Evolutionary conservation across 1,284 basidiomycete species (phyloP), one percentile per base, ranked within the genome.

Genomic region (Trichosporon inkin): DNA sequence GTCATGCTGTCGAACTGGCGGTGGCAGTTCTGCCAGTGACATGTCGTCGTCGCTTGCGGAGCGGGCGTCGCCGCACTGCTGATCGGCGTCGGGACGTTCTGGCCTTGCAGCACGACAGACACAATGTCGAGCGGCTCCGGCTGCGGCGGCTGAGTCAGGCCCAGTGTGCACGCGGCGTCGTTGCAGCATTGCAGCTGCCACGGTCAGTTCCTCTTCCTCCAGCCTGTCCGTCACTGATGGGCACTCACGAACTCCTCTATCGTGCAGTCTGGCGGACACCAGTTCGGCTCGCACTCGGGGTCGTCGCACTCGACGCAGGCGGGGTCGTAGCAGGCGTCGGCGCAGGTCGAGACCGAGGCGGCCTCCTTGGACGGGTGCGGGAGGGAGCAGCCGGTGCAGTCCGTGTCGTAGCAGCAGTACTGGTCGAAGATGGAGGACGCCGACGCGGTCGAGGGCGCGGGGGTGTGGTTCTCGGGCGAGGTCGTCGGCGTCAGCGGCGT

Each of bases 11-110:
- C 63, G 63, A 82, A 81, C 8, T 74, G 67, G 10, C 74, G 67
- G 53, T 80, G 75, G 66, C 80, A 81, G 58, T 78, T 78, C 34
- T 75, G 72, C 80, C 80, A 81, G 58, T 79, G 78, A 61, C 80
- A 81, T 22, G 74, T 49, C 44, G 44, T 49, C 14, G 22, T 32
- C 16, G 44, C 22, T 14, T 49, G 44, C 44, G 44, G 44, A 6
- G 44, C 44, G 6, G 44, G 44, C 62, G 35, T 69, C 37, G 56
- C 19, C 40, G 57, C 32, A 35, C 34, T 13, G 51, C 44, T 34
- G 54, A 39, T n/a, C 11, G 58, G 17, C 19, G 36, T 35, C 19
- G 53, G 34, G 2, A 20, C 28, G 19, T 40, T 22, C 38, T 41
- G 38, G 14, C 38, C 19, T 19, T 55, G 38, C 16, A 58, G 53